A percentile compares a stretch with the other conserved stretches of the same genome.
Conservation (phyloP, 352 stramenopile genomes). For the Pythium brassicae region DNA sequence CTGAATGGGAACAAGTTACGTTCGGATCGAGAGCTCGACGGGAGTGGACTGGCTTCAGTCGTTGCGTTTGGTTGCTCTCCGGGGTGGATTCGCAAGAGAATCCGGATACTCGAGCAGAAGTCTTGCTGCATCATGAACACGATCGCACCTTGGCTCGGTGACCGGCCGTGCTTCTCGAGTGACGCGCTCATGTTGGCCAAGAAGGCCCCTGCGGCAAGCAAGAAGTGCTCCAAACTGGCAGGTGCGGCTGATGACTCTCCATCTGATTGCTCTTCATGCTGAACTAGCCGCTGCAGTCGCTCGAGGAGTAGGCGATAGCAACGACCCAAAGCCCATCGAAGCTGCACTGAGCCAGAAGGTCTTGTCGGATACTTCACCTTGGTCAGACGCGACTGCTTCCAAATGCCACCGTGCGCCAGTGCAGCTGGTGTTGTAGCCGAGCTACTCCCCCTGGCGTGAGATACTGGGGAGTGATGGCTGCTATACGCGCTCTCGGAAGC, state of each 20-base stretch:
- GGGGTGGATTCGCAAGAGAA: constrained; percentile 8
- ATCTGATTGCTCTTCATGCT: background rate
- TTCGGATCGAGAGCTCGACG: background rate
- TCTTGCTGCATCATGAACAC: constrained; percentile 66
- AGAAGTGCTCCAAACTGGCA: constrained; percentile 10
- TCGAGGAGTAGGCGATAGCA: constrained; percentile 56
- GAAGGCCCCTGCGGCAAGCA: constrained; percentile 16
- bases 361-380: constrained; percentile 13
- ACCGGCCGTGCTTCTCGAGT: constrained; percentile 14
- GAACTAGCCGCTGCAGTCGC: background rate
- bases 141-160: background rate
- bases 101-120: constrained; percentile 36
- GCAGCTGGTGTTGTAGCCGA: background rate
- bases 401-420: background rate
- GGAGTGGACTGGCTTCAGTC: background rate
- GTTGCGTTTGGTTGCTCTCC: background rate
- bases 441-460: background rate
- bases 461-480: background rate
- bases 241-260: background rate
- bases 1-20: constrained; percentile 4
- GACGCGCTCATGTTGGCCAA: constrained; percentile 21
- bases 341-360: constrained; percentile 15
- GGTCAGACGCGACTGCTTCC: constrained; percentile 11
- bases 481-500: background rate
- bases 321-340: constrained; percentile 57